A percentile compares a stretch with the other conserved stretches of the same genome.
These are phyloP conservation scores for Castanea crenata DNA, from an alignment of 306 rosid genomes.

Conservation along the genomic window DNA sequence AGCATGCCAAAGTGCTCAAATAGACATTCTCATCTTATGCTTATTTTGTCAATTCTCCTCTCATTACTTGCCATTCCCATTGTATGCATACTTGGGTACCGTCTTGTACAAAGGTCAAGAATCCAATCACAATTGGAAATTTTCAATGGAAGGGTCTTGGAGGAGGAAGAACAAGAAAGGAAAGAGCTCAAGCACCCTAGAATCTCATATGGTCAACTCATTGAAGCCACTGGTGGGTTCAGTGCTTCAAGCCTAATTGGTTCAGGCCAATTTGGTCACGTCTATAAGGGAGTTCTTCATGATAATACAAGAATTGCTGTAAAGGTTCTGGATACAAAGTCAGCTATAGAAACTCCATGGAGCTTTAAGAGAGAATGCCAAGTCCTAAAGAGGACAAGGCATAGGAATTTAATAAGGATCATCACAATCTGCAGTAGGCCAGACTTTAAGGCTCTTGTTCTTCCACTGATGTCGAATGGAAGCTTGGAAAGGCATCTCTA, in stretches of 20 bases:
- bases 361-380: constrained; percentile 83
- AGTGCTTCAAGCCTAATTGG: constrained; percentile 68
- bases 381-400: constrained; percentile 67
- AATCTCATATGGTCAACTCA: constrained; percentile 68
- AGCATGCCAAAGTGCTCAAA: constrained; percentile 64
- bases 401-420: constrained; percentile 80
- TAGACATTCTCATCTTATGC: constrained; percentile 40
- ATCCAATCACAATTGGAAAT: constrained; percentile 20
- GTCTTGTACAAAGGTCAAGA: constrained; percentile 35
- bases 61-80: constrained; percentile 53
- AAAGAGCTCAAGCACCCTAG: constrained; percentile 63
- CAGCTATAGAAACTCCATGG: constrained; percentile 51
- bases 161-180: constrained; percentile 47
- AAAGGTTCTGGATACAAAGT: constrained; percentile 58
- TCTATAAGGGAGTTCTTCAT: constrained; percentile 72
- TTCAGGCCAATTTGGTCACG: constrained; percentile 74
- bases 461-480: constrained; percentile 85
- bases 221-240: constrained; percentile 80
- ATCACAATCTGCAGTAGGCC: constrained; percentile 74
- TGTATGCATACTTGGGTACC: constrained; percentile 44
- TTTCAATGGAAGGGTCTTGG: constrained; percentile 27
- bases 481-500: constrained; percentile 83
- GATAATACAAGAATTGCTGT: constrained; percentile 83
- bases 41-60: constrained; percentile 46
- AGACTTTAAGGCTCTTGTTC: constrained; percentile 84